Evolutionary conservation across 352 stramenopile species (phyloP), one percentile per base, ranked within the genome.

Genomic region (Phytophthora cryptogea): DNA sequence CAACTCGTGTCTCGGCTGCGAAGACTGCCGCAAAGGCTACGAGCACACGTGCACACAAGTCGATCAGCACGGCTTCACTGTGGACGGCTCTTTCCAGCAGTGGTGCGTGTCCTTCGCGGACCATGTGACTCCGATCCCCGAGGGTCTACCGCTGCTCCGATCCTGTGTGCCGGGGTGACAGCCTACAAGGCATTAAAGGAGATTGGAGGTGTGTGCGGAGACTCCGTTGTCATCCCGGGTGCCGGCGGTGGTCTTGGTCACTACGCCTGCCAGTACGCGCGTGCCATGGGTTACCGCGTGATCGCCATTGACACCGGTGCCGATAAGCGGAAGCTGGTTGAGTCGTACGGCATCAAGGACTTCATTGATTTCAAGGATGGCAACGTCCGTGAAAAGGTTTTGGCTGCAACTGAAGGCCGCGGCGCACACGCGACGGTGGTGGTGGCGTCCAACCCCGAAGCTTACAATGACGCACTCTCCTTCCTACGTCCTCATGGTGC

Each of bases 91-190:
- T 20, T 89, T 89, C 48, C 62, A 73, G 42, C 63, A 80, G 37
- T 79, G 67, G 72, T 79, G 66, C 14, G 83, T 89, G 33, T 88
- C 84, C 23, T 96, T 88, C 41, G 71, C 70, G 0, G 65, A 86
- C 42, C 68, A 78, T 46, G 86, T 95, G 51, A 87, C 85, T 10
- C 76, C 79, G 17, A 81, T 96, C 57, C 86, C 86, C 3, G 31
- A 69, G 1, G 65, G 67, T 11, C 51, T 95, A 16, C 36, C 63
- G 80, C 78, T n/a, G 83, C 76, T 30, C 75, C 85, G 0, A 68
- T 97, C 14, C 61, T 97, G 20, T 97, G 90, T 65, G 87, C 86
- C 13, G 89, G 89, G 8, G 73, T 96, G 46, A 97, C 90, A 0
- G 79, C 76, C 2, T 97, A 90, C 65, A 89, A 78, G 37, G 86